Percentiles rank a stretch among this genome's conserved stretches.
phyloP scores from a whole-genome alignment of 2,329 filamentous ascomycete genomes.

The Huntiella bhutanensis region DNA sequence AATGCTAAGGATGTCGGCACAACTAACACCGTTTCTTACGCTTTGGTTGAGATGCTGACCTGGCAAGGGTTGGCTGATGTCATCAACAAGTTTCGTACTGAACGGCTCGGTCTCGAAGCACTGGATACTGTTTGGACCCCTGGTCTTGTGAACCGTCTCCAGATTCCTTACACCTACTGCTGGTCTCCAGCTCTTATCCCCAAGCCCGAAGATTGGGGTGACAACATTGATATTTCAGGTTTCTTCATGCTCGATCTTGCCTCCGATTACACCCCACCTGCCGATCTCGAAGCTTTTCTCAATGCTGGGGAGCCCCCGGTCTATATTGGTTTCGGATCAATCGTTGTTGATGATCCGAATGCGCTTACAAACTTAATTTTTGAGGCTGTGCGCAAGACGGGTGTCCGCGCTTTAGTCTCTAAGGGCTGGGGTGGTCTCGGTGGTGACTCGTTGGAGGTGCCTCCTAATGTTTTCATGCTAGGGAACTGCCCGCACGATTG shows the following conservation, averaged over 20 bases:
- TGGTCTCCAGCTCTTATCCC: conserved; percentile 72
- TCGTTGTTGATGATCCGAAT: conserved; percentile 60
- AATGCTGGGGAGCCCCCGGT: conserved; percentile 51
- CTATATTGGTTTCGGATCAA: conserved; percentile 70
- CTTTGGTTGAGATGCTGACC: conserved; percentile 74
- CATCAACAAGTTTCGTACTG: conserved; percentile 70
- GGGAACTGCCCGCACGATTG: conserved; percentile 79
- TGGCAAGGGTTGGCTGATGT: conserved; percentile 86
- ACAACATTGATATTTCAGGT: conserved; percentile 52
- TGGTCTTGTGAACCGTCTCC: conserved; percentile 54
- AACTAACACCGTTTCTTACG: conserved; percentile 69
- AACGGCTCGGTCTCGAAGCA: conserved; percentile 54
- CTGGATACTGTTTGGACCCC: conserved; percentile 70
- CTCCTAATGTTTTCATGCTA: conserved; percentile 62
- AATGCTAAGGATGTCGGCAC: conserved; percentile 52
- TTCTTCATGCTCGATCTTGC: conserved; percentile 59
- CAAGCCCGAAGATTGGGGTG: conserved; percentile 58
- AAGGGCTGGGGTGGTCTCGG: conserved; percentile 81
- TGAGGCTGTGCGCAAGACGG: conserved; percentile 45
- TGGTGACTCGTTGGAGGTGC: conserved; percentile 48
- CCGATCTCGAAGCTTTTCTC: conserved; percentile 47
- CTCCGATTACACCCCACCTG: conserved; percentile 44
- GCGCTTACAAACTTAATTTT: conserved; percentile 54
- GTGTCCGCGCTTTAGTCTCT: conserved; percentile 62
- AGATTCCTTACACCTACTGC: conserved; percentile 75